These are phyloP conservation scores for Vaccinium darrowii DNA, from an alignment of 148 eudicot species.

Conservation along the genomic window DNA sequence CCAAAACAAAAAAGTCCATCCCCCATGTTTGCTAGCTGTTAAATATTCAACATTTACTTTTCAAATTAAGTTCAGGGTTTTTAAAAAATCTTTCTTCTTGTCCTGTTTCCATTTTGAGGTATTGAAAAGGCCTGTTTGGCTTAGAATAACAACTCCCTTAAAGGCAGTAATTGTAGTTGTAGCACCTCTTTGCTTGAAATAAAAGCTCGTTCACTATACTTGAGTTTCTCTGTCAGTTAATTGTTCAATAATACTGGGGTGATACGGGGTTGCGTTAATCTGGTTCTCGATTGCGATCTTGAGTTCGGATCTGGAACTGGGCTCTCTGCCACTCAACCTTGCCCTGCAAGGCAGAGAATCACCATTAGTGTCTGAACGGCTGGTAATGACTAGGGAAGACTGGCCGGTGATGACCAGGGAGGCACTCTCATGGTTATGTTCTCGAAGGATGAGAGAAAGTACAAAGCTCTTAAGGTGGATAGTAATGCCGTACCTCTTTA, in stretches of 20 bases:
- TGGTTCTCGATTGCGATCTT: no score
- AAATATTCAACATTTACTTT: neutral
- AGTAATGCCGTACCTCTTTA: no score
- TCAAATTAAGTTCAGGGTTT: neutral
- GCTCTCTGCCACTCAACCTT: no score
- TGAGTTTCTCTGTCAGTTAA: neutral
- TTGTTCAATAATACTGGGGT: neutral
- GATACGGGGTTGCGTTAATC: neutral
- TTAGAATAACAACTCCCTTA: neutral
- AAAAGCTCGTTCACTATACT: neutral
- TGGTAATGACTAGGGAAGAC: no score
- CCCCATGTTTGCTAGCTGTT: neutral
- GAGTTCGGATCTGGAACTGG: no score
- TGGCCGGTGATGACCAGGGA: no score
- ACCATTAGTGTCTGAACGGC: no score
- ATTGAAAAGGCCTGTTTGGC: neutral
- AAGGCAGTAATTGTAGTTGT: neutral
- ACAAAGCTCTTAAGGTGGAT: no score
- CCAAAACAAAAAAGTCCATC: neutral
- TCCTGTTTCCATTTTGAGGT: neutral
- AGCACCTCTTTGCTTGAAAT: constrained; percentile 12
- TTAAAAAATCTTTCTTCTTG: neutral
- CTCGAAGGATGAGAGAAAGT: no score
- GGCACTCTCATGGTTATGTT: no score
- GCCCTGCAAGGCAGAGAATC: no score